Percentiles rank a stretch among this genome's conserved stretches.
Conservation (phyloP, 2,329 filamentous ascomycete species). For the Sporothrix schenckii region DNA sequence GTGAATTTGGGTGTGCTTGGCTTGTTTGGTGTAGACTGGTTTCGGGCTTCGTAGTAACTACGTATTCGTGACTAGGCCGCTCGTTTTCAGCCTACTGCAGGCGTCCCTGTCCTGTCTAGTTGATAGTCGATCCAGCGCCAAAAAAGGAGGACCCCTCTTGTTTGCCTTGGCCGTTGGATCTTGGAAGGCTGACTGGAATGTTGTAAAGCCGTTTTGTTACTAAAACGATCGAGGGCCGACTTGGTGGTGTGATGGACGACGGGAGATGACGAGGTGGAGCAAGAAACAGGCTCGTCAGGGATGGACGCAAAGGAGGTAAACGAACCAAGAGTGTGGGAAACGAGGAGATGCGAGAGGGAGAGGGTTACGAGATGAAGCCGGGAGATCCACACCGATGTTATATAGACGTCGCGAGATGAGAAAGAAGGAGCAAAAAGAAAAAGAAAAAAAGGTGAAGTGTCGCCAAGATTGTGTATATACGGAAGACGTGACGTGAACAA, state of each 20-base stretch:
- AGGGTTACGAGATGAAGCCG: neutral
- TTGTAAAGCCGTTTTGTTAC: neutral
- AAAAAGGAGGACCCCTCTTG: constrained; percentile 4
- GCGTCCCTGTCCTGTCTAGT: constrained; percentile 16
- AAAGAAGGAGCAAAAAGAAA: neutral
- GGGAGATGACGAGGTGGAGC: constrained; percentile 2
- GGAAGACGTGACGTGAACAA: neutral
- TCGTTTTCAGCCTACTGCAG: constrained; percentile 15
- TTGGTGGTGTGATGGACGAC: neutral
- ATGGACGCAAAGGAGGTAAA: neutral
- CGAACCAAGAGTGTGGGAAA: neutral
- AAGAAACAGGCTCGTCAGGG: neutral
- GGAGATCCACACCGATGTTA: constrained; percentile 8
- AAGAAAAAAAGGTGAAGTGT: neutral
- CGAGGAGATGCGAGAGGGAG: too few relatives aligned
- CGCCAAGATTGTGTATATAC: constrained; percentile 9
- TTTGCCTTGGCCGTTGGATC: neutral
- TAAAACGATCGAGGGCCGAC: neutral
- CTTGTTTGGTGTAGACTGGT: neutral
- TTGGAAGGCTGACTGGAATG: neutral
- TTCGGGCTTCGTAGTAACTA: neutral
- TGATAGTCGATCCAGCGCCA: too few relatives aligned
- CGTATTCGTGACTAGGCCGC: neutral
- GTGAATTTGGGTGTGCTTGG: neutral
- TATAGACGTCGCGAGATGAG: neutral